These are phyloP conservation scores for Daldinia decipiens DNA, from an alignment of 495 filamentous ascomycete species.

Conservation along the genomic window DNA sequence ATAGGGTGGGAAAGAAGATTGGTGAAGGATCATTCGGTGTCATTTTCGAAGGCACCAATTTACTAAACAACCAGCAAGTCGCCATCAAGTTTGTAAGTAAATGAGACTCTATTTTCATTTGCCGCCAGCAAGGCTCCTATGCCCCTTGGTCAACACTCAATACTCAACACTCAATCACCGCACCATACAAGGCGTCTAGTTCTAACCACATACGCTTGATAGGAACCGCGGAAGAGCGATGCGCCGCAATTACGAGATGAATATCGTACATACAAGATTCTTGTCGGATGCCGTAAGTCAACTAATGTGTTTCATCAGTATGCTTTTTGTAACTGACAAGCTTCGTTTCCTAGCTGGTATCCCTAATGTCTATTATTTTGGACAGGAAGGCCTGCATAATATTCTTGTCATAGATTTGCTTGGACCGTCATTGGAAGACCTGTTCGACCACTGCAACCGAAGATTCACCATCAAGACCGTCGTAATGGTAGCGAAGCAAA, in stretches of 20 bases:
- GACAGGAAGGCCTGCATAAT: conserved; percentile 98
- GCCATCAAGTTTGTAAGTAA: conserved; percentile 97
- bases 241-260: conserved; percentile 98
- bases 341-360: conserved; percentile 78
- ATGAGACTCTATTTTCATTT: not conserved
- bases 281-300: conserved; percentile 97
- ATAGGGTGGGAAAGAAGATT: conserved; percentile 99
- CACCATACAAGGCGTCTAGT: not conserved
- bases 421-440: conserved; percentile 93
- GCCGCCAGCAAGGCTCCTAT: not conserved
- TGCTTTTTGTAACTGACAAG: conserved; percentile 27
- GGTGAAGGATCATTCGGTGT: conserved; percentile 99
- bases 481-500: conserved; percentile 99
- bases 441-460: conserved; percentile 97
- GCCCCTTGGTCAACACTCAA: conserved; percentile 10
- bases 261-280: conserved; percentile 98
- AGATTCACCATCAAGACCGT: conserved; percentile 97
- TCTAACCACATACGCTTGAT: conserved; percentile 23
- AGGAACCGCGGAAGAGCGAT: conserved; percentile 99
- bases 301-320: not conserved
- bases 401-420: conserved; percentile 99
- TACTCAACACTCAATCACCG: not conserved
- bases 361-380: conserved; percentile 99
- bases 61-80: conserved; percentile 98
- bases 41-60: conserved; percentile 98